Evolutionary conservation across 768 basidiomycete genomes (phyloP), one percentile per base, ranked within the genome.

Genomic region (Podaxis sp.): DNA sequence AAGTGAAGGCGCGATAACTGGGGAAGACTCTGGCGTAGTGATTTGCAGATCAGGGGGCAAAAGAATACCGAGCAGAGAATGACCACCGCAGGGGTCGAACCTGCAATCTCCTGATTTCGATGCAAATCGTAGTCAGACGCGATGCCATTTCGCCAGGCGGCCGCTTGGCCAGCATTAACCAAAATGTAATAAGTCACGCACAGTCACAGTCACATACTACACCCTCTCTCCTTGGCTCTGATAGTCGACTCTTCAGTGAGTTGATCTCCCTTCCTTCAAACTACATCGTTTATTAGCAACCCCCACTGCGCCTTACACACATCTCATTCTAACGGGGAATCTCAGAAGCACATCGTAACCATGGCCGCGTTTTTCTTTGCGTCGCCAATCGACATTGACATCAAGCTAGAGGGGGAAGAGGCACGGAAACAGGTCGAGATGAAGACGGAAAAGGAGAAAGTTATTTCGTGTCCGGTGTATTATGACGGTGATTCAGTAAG

Each of bases 281-380:
- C 19, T 15, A 13, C n/a, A 22, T 19, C 44, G 15, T n/a, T n/a
- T 46, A n/a, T 36, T 55, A 9, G 6, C n/a, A 17, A 17, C 36
- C 53, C 19, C 38, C 53, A 40, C 49, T 55, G 33, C 6, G 4
- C 17, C 19, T n/a, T 15, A 46, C 44, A 8, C 19, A 46, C 9
- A n/a, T 2, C 6, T 46, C 44, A 22, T 19, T n/a, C 44, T 19
- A 9, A 46, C 44, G 3, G 2, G 19, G 7, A 7, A 19, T 7
- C 5, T 46, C 19, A 46, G 44, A 46, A 11, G 9, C 17, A 22
- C 11, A 19, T 12, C 26, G 22, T 60, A 61, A 64, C 64, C 53
- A 92, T 92, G 90, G 89, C 95, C 52, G 88, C 91, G 2, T 96
- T 92, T 76, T 96, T 97, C 82, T 97, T 97, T 73, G 84, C 88